Evolutionary conservation across 257 asterid genomes (phyloP).

Genomic region (Plantago elongata): DNA sequence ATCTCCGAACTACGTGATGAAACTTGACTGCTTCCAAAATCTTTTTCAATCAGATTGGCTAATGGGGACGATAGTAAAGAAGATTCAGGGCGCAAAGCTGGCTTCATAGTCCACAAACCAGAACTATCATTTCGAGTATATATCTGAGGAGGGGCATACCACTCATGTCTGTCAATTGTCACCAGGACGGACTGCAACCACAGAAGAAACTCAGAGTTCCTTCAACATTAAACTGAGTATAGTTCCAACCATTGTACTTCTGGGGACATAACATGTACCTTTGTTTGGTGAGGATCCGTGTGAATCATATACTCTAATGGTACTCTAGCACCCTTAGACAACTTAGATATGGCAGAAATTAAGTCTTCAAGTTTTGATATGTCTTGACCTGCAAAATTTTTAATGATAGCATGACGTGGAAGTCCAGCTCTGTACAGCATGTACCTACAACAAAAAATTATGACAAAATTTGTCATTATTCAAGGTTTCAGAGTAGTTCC

Average conservation of each 20-base stretch:
- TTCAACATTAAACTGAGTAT: background rate
- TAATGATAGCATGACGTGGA: slow-evolving; percentile 89
- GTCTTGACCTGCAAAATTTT: slow-evolving; percentile 96
- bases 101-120: slow-evolving; percentile 76
- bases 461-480: slow-evolving; percentile 16
- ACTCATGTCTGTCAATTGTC: slow-evolving; percentile 91
- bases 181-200: slow-evolving; percentile 92
- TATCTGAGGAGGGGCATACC: slow-evolving; percentile 94
- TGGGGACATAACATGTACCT: slow-evolving; percentile 40
- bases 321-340: slow-evolving; percentile 88
- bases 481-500: background rate
- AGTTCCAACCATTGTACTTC: background rate
- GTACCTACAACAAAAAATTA: slow-evolving; percentile 48
- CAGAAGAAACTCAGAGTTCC: slow-evolving; percentile 7
- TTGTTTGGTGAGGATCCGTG: slow-evolving; percentile 85
- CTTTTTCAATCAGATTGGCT: slow-evolving; percentile 34
- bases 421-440: slow-evolving; percentile 96
- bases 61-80: slow-evolving; percentile 40
- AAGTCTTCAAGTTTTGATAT: slow-evolving; percentile 79
- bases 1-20: slow-evolving; percentile 37
- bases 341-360: slow-evolving; percentile 66
- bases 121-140: slow-evolving; percentile 83
- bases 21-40: slow-evolving; percentile 31
- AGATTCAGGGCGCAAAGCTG: slow-evolving; percentile 58
- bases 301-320: slow-evolving; percentile 84